A percentile compares a stretch with the other conserved stretches of the same genome.
Evolutionary conservation across 2,329 filamentous ascomycete genomes (phyloP).

Genomic region (Aspergillus novoparasiticus): DNA sequence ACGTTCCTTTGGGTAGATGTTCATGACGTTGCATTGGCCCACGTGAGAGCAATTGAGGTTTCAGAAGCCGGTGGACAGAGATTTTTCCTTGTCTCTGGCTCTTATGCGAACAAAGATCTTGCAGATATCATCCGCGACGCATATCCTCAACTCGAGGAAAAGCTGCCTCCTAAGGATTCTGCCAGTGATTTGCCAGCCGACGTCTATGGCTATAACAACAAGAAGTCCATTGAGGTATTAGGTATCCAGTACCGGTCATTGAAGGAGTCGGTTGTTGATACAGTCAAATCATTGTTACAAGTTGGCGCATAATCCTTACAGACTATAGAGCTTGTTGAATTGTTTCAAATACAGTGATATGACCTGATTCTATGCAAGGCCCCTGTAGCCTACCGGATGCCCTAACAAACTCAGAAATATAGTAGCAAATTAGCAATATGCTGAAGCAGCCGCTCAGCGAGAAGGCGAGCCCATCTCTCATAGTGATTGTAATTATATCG

Average conservation of each 20-base stretch:
- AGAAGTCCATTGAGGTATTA: constrained; percentile 43
- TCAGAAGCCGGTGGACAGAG: constrained; percentile 49
- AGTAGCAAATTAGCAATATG: neutral
- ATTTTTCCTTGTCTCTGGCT: constrained; percentile 48
- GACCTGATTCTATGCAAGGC: neutral
- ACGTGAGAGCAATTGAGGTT: constrained; percentile 50
- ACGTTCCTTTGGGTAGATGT: constrained; percentile 62
- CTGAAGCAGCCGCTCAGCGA: neutral
- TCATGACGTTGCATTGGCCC: constrained; percentile 51
- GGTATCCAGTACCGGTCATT: constrained; percentile 44
- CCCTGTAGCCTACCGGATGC: neutral
- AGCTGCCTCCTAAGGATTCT: constrained; percentile 41
- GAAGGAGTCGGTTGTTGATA: constrained; percentile 42
- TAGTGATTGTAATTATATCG: neutral
- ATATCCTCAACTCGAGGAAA: constrained; percentile 45
- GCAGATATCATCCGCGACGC: constrained; percentile 45
- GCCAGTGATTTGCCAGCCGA: constrained; percentile 32
- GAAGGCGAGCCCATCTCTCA: neutral
- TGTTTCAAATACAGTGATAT: neutral
- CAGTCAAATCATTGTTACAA: constrained; percentile 38
- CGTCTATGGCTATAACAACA: constrained; percentile 42
- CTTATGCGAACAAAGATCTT: constrained; percentile 46
- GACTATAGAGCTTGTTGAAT: neutral
- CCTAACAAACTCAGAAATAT: neutral
- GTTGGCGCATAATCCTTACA: constrained; percentile 31